Evolutionary conservation across 768 basidiomycete genomes (phyloP).

Genomic region (Rickenella mellea): DNA sequence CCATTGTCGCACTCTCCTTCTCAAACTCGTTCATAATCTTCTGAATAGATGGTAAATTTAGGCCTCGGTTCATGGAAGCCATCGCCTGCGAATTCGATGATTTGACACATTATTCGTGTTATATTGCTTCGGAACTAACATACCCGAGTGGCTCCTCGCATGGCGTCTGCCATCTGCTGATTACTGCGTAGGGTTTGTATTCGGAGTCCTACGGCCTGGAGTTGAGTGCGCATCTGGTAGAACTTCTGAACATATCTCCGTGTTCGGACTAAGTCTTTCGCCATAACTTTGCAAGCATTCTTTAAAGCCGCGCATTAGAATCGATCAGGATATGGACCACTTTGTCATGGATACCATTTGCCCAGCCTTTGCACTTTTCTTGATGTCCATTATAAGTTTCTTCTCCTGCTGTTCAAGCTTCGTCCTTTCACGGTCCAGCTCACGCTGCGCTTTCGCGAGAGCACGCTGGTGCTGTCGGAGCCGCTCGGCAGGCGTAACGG

Average conservation of each 20-base stretch:
- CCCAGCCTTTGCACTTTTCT: conserved; percentile 90
- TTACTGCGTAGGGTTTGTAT: conserved; percentile 96
- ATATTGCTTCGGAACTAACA: conserved; percentile 20
- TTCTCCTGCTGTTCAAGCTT: conserved; percentile 96
- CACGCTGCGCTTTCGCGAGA: conserved; percentile 93
- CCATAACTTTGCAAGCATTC: conserved; percentile 99
- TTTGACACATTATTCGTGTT: background rate
- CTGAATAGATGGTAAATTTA: conserved; percentile 92
- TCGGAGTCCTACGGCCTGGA: conserved; percentile 89
- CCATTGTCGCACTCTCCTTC: conserved; percentile 95
- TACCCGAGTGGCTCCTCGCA: conserved; percentile 95
- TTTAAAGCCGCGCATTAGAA: too few species aligned
- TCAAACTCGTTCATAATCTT: conserved; percentile 98
- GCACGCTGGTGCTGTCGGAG: conserved; percentile 94
- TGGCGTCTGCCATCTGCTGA: conserved; percentile 98
- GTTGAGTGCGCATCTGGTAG: conserved; percentile 96
- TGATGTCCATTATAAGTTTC: conserved; percentile 92
- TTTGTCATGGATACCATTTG: too few species aligned
- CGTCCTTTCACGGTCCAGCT: conserved; percentile 89
- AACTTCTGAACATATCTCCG: conserved; percentile 95
- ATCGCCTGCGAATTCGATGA: conserved; percentile 63
- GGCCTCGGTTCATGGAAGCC: conserved; percentile 93
- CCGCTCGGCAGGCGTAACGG: conserved; percentile 92
- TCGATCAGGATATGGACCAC: too few species aligned
- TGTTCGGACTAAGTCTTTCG: conserved; percentile 95